Evolutionary conservation across 805 yeast species (phyloP).

Genomic region (Lipomyces anomalus): DNA sequence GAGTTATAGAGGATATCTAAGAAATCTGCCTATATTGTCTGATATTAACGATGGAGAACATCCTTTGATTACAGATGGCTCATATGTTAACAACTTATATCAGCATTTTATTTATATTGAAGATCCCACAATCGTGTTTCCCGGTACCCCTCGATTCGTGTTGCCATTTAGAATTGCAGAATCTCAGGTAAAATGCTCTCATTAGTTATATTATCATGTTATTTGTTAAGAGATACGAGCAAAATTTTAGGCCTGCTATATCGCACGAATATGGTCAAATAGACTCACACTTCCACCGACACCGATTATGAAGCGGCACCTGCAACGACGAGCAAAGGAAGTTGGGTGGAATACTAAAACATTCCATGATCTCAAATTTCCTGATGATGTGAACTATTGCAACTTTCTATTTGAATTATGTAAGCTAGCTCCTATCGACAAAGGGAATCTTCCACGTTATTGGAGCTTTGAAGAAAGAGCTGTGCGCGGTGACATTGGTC

Average conservation of each 20-base stretch:
- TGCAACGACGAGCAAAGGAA: conserved; percentile 34
- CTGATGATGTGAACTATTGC: conserved; percentile 57
- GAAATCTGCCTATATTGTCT: conserved; percentile 58
- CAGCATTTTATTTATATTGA: conserved; percentile 51
- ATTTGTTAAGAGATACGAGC: conserved; percentile 7
- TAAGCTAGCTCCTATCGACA: conserved; percentile 10
- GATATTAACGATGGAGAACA: conserved; percentile 23
- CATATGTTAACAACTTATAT: conserved; percentile 48
- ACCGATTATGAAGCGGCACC: conserved; percentile 44
- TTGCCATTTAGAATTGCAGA: conserved; percentile 58
- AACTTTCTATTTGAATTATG: conserved; percentile 31
- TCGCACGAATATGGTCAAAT: conserved; percentile 58
- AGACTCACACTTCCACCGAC: conserved; percentile 46
- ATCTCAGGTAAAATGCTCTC: conserved; percentile 13
- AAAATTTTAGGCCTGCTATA: conserved; percentile 58
- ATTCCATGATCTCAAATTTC: conserved; percentile 51
- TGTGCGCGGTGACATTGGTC: conserved; percentile 13
- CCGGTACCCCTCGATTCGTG: conserved; percentile 57
- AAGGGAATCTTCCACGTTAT: conserved; percentile 21
- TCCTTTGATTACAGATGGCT: conserved; percentile 44
- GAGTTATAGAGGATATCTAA: conserved; percentile 53
- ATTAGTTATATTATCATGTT: not conserved
- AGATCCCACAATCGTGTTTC: conserved; percentile 60
- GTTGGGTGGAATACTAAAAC: conserved; percentile 46
- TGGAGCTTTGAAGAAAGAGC: conserved; percentile 17